Percentiles rank a stretch among this genome's conserved stretches.
These are phyloP conservation scores for Sesbania bispinosa DNA, from an alignment of 306 rosid species.

Conservation along the genomic window DNA sequence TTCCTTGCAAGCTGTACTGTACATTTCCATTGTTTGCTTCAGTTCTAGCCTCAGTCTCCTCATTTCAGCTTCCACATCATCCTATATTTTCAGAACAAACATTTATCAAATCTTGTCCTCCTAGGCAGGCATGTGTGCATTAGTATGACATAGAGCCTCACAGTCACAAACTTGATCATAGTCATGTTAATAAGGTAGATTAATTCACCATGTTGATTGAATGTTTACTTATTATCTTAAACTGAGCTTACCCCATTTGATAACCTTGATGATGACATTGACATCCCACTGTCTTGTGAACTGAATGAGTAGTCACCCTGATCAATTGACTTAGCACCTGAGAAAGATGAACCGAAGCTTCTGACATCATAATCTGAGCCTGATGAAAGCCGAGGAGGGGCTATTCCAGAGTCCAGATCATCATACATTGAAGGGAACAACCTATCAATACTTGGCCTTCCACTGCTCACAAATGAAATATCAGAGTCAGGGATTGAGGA, in stretches of 20 bases:
- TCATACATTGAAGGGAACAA: constrained; percentile 41
- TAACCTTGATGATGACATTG: constrained; percentile 20
- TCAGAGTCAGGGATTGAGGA: constrained; percentile 44
- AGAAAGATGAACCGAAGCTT: constrained; percentile 42
- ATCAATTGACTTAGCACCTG: constrained; percentile 47
- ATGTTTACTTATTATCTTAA: background rate
- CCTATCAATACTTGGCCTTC: constrained; percentile 54
- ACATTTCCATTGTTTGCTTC: constrained; percentile 88
- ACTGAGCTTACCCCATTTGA: constrained; percentile 38
- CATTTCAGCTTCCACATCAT: constrained; percentile 87
- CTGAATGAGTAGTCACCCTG: constrained; percentile 29
- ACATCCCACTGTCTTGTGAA: constrained; percentile 43
- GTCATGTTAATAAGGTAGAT: background rate
- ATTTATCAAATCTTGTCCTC: background rate
- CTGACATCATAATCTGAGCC: constrained; percentile 46
- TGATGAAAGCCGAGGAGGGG: constrained; percentile 35
- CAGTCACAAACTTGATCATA: background rate
- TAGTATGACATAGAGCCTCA: background rate
- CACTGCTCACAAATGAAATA: constrained; percentile 73
- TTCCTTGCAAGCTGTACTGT: constrained; percentile 79
- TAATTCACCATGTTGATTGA: background rate
- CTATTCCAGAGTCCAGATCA: constrained; percentile 31
- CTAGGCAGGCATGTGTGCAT: background rate
- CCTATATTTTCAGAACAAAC: constrained; percentile 40
- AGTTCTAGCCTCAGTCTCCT: constrained; percentile 76